A percentile compares a stretch with the other conserved stretches of the same genome.
Conservation (phyloP, 1,139 yeast species). For the Kurtzmaniella quercitrusa region DNA sequence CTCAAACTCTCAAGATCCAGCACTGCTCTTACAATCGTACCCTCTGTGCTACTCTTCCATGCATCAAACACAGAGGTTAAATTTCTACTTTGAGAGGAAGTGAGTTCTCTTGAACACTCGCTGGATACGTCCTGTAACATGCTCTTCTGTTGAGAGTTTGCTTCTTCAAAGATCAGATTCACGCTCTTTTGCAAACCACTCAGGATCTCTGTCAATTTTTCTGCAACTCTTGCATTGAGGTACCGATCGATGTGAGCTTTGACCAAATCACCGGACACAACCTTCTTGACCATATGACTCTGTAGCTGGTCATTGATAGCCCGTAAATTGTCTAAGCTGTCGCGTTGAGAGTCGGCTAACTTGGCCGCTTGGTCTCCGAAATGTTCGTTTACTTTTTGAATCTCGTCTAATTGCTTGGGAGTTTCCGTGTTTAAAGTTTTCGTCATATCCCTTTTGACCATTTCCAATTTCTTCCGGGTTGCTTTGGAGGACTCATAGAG, state of each 20-base stretch:
- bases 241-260: background rate
- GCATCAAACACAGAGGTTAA: background rate
- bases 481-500: background rate
- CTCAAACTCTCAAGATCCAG: background rate
- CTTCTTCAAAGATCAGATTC: background rate
- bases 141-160: background rate
- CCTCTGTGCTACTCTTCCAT: background rate
- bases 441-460: background rate
- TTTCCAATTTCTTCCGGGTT: background rate
- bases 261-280: background rate
- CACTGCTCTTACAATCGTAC: background rate
- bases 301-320: background rate
- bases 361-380: background rate
- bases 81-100: background rate
- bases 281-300: background rate
- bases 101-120: background rate
- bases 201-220: background rate
- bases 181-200: background rate
- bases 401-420: background rate
- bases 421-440: background rate
- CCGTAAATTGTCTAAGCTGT: background rate
- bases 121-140: background rate
- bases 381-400: background rate
- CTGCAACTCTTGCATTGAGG: background rate
- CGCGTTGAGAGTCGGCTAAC: background rate